Conservation (phyloP, 306 rosid genomes). For the Neltuma alba region DNA sequence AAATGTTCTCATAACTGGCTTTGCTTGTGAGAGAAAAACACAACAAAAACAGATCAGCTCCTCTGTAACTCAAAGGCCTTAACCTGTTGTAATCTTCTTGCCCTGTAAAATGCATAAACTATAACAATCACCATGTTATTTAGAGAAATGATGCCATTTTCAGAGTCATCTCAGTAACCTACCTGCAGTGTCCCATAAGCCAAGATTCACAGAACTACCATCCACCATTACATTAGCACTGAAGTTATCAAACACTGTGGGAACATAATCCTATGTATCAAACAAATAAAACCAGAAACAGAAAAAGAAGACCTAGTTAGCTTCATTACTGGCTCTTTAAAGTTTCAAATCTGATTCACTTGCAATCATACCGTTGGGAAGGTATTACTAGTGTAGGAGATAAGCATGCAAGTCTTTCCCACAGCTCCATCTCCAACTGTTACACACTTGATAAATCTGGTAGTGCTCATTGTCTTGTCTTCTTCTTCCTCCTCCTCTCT, state of each 20-base stretch:
- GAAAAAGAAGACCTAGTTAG: conserved; percentile 6
- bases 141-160: not conserved
- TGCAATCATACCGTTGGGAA: conserved; percentile 74
- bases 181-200: conserved; percentile 88
- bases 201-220: conserved; percentile 68
- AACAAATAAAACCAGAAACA: not conserved
- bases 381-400: conserved; percentile 89
- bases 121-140: not conserved
- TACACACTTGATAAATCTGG: conserved; percentile 93
- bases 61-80: conserved; percentile 97
- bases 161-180: conserved; percentile 8
- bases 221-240: conserved; percentile 72
- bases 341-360: conserved; percentile 3
- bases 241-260: conserved; percentile 75
- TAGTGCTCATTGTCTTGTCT: conserved; percentile 61
- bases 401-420: conserved; percentile 97
- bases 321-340: conserved; percentile 8
- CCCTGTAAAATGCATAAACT: conserved; percentile 50
- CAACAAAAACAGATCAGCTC: conserved; percentile 91
- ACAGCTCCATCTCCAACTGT: conserved; percentile 98
- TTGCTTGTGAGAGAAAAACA: conserved; percentile 90
- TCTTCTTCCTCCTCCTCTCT: conserved; percentile 24
- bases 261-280: conserved; percentile 79
- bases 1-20: conserved; percentile 90
- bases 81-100: conserved; percentile 95